These are phyloP conservation scores for Ceratocystis ficicola DNA, from an alignment of 2,329 filamentous ascomycete species.

Conservation along the genomic window DNA sequence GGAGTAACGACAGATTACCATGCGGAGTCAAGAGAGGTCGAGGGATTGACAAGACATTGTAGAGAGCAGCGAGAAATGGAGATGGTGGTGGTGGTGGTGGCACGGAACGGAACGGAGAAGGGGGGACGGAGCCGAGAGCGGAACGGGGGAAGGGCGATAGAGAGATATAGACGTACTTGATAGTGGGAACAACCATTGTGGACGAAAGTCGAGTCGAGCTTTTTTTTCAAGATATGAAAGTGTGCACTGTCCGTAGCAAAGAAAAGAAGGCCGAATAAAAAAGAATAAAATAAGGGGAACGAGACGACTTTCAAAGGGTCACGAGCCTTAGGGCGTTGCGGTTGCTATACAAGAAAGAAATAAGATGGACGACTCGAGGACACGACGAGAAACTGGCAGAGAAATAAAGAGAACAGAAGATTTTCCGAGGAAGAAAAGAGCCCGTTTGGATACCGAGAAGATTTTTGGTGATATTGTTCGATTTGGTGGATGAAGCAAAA, in stretches of 20 bases:
- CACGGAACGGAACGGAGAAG: not conserved
- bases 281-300: conserved; percentile 1
- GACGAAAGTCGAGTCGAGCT: not conserved
- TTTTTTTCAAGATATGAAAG: not conserved
- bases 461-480: not conserved
- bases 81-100: not conserved
- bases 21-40: not conserved
- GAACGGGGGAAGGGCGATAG: not conserved
- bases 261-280: conserved; percentile 3
- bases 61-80: not conserved
- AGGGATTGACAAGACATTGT: not conserved
- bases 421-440: not conserved
- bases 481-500: not conserved
- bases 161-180: conserved; percentile 40
- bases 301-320: not conserved
- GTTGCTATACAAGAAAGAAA: not conserved
- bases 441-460: not conserved
- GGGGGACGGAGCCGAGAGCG: not conserved
- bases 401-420: not conserved
- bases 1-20: not conserved
- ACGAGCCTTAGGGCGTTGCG: not conserved
- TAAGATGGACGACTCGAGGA: not conserved
- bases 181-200: conserved; percentile 52
- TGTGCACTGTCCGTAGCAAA: conserved; percentile 1
- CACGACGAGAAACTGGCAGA: not conserved